Percentiles rank a stretch among this genome's conserved stretches.
Conservation (phyloP, 1,284 basidiomycete genomes). For the Lignosus rhinocerotis region DNA sequence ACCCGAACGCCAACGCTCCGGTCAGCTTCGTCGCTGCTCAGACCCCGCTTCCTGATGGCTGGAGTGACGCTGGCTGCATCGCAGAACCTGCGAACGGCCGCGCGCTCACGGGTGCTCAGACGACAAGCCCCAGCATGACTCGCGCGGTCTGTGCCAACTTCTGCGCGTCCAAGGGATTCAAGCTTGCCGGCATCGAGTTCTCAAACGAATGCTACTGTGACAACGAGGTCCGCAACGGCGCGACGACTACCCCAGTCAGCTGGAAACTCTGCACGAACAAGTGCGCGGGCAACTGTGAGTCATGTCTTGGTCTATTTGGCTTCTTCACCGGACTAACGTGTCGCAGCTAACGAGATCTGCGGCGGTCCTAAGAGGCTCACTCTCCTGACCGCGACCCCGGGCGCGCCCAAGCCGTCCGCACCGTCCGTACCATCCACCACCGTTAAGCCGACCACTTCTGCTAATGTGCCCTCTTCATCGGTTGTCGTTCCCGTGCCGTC, state of each 20-base stretch:
- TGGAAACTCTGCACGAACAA: slow-evolving; percentile 28
- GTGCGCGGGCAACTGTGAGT: slow-evolving; percentile 31
- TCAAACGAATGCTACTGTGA: slow-evolving; percentile 34
- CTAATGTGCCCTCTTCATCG: slow-evolving; percentile 1
- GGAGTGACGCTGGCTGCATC: slow-evolving; percentile 31
- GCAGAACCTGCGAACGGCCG: slow-evolving; percentile 31
- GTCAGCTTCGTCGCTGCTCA: slow-evolving; percentile 22
- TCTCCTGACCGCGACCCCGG: slow-evolving; percentile 21
- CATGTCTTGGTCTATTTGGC: background rate
- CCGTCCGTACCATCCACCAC: slow-evolving; percentile 2
- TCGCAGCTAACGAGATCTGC: slow-evolving; percentile 25
- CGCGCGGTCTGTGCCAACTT: slow-evolving; percentile 26
- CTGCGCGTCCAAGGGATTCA: slow-evolving; percentile 30
- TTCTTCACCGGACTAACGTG: background rate
- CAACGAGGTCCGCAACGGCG: slow-evolving; percentile 31
- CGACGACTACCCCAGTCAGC: slow-evolving; percentile 23
- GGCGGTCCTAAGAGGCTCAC: slow-evolving; percentile 30
- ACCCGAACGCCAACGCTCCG: slow-evolving; percentile 4
- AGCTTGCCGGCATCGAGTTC: slow-evolving; percentile 30
- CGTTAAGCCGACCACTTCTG: slow-evolving; percentile 1
- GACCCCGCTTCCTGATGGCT: slow-evolving; percentile 25
- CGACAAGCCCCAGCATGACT: slow-evolving; percentile 27
- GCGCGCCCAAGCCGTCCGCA: slow-evolving; percentile 10
- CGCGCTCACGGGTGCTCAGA: slow-evolving; percentile 28
- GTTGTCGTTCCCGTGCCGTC: background rate